Conservation (phyloP, 2,329 filamentous ascomycete genomes). For the Fonsecaea erecta region DNA sequence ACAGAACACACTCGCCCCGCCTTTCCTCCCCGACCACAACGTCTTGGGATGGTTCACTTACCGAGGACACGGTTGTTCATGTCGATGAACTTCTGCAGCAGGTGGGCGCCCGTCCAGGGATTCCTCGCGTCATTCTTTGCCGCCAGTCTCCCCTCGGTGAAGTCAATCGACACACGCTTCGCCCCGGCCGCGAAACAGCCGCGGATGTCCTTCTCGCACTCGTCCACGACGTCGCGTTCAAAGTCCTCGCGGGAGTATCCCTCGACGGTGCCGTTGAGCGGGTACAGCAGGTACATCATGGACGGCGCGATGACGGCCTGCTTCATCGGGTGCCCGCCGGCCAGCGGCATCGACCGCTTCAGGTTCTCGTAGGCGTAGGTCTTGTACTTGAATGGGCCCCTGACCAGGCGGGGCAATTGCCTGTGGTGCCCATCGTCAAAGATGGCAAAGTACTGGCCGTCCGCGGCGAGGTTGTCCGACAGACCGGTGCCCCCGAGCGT, state of each 20-base stretch:
- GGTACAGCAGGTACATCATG: constrained; percentile 44
- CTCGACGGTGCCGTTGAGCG: constrained; percentile 40
- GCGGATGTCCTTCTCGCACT: constrained; percentile 44
- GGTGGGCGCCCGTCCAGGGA: constrained; percentile 41
- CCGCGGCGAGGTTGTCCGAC: constrained; percentile 38
- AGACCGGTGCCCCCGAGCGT: constrained; percentile 42
- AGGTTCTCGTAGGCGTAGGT: constrained; percentile 43
- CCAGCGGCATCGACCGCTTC: constrained; percentile 38
- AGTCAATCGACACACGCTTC: constrained; percentile 43
- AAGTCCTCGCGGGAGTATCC: constrained; percentile 41
- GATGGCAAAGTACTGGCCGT: constrained; percentile 42
- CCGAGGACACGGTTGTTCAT: constrained; percentile 39
- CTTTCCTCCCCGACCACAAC: no score
- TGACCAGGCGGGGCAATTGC: constrained; percentile 14
- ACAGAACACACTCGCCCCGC: no score
- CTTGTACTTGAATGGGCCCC: constrained; percentile 34
- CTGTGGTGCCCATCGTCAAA: constrained; percentile 18
- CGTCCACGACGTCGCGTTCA: constrained; percentile 41
- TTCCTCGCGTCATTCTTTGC: constrained; percentile 42
- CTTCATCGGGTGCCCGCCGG: constrained; percentile 38
- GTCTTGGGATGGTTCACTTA: background rate
- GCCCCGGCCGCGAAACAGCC: constrained; percentile 43
- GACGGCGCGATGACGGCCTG: constrained; percentile 44
- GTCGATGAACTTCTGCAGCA: constrained; percentile 42
- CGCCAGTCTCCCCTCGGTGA: constrained; percentile 43